These are phyloP conservation scores for Apiospora phragmitis DNA, from an alignment of 2,329 filamentous ascomycete genomes.

Conservation along the genomic window DNA sequence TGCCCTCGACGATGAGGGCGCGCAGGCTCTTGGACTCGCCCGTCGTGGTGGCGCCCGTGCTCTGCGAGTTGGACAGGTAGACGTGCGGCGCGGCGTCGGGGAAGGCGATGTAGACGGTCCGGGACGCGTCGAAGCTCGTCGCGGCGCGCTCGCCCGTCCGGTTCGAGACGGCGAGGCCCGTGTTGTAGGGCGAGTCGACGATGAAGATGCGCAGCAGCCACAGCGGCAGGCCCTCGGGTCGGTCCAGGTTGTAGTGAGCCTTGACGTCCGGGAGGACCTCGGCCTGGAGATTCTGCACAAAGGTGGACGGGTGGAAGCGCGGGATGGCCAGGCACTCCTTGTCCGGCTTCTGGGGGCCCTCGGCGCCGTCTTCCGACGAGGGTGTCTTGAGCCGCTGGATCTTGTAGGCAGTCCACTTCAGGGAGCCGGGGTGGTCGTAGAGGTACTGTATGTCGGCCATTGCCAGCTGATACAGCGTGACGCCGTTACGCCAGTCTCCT, in stretches of 20 bases:
- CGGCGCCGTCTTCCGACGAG: conserved; percentile 38
- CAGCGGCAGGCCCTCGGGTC: conserved; percentile 68
- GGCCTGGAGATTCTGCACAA: conserved; percentile 72
- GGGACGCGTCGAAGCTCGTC: conserved; percentile 61
- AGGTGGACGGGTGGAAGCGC: conserved; percentile 78
- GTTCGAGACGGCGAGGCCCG: conserved; percentile 46
- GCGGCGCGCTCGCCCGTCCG: conserved; percentile 24
- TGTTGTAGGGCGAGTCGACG: conserved; percentile 78
- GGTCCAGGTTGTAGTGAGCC: conserved; percentile 78
- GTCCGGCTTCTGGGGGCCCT: conserved; percentile 41
- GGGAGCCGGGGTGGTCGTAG: conserved; percentile 63
- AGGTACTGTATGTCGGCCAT: conserved; percentile 69
- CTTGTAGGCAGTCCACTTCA: conserved; percentile 65
- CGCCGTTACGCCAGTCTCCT: conserved; percentile 67
- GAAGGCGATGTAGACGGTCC: conserved; percentile 78
- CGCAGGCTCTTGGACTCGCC: conserved; percentile 65
- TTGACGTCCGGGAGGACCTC: conserved; percentile 79
- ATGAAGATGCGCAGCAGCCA: conserved; percentile 78
- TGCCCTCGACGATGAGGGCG: conserved; percentile 71
- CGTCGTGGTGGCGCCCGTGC: conserved; percentile 39
- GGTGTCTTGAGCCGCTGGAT: conserved; percentile 53
- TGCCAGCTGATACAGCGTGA: conserved; percentile 66
- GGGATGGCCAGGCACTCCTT: conserved; percentile 55
- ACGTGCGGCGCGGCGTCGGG: conserved; percentile 77
- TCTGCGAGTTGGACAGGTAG: conserved; percentile 61